Base-by-base conservation (phyloP, 148 eudicot species). In the Camellia granthamiana region DNA sequence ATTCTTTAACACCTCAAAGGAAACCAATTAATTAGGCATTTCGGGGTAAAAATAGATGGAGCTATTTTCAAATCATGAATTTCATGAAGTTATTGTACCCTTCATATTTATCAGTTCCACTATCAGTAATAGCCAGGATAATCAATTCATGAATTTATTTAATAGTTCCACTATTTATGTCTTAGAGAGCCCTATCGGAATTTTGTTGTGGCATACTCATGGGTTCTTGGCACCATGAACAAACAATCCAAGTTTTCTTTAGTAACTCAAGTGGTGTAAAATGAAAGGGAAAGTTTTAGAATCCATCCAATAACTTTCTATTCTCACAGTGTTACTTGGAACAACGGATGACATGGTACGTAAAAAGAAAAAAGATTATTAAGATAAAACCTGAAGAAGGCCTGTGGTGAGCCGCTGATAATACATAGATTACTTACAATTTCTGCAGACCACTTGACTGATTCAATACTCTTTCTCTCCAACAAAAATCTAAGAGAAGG, bases 401-500 rank as follows among this genome's bases (percentile, higher is more conserved):
- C 14, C 43, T 1, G 68, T 44, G 43, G 5, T n/a, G 30, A 56
- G 41, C 2, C 19, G 30, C 47, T 49, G 6, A 13, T 58, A 14
- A 58, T 58, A 19, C 15, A 43, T 30, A 3, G 47, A 55, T 19
- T 77, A 86, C 98, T 89, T 85, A 94, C 98, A 75, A 88, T 81
- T 69, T 86, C 82, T 8, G 84, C 65, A 77, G 92, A 90, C 97
- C 93, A 94, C 80, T 82, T 86, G 4, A 88, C 86, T n/a, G 95
- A 86, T 83, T 83, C 87, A 80, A 94, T 83, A 73, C 58, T 80
- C 78, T 79, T 82, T 65, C 93, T 84, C 86, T 94, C 98, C 60
- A 94, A n/a, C 58, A 90, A 67, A 78, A 85, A 77, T 43, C 98
- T 92, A 84, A 73, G 61, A 72, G 14, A 74, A 64, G 59, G 88